phyloP scores from a whole-genome alignment of 2,329 filamentous ascomycete genomes.

The Ceratocystis alfenasii region DNA sequence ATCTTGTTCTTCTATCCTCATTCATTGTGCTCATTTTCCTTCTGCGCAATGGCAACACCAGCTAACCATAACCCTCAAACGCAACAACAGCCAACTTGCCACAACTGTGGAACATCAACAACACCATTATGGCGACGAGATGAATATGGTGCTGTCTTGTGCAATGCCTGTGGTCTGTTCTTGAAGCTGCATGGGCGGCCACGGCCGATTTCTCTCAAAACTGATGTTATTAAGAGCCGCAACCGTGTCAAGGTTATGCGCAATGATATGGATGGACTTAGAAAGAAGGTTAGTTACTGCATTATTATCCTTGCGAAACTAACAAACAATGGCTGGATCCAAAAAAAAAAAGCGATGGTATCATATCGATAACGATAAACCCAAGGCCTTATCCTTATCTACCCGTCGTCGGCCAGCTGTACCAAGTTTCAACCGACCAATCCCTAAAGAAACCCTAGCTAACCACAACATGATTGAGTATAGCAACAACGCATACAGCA shows the following conservation, averaged over 20 bases:
- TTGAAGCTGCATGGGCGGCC: slow-evolving; percentile 90
- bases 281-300: slow-evolving; percentile 52
- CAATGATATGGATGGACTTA: slow-evolving; percentile 46
- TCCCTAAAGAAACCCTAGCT: not conserved
- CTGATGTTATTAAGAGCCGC: slow-evolving; percentile 97
- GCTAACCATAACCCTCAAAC: slow-evolving; percentile 46
- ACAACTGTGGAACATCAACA: slow-evolving; percentile 91
- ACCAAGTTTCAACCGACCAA: not conserved
- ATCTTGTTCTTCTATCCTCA: not conserved
- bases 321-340: slow-evolving; percentile 8
- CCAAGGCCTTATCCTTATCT: slow-evolving; percentile 10
- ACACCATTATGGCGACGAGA: slow-evolving; percentile 96
- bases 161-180: slow-evolving; percentile 96
- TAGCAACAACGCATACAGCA: slow-evolving; percentile 21
- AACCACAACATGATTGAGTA: not conserved
- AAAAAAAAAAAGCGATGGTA: not conserved
- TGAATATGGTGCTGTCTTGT: slow-evolving; percentile 87
- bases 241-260: slow-evolving; percentile 88
- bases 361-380: slow-evolving; percentile 20
- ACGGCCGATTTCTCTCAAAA: slow-evolving; percentile 91
- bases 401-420: not conserved
- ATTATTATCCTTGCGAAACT: slow-evolving; percentile 5
- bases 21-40: slow-evolving; percentile 22
- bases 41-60: slow-evolving; percentile 32
- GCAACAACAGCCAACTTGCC: slow-evolving; percentile 74